Conservation (phyloP, 2,329 filamentous ascomycete species). For the Metarhizium humberi region DNA sequence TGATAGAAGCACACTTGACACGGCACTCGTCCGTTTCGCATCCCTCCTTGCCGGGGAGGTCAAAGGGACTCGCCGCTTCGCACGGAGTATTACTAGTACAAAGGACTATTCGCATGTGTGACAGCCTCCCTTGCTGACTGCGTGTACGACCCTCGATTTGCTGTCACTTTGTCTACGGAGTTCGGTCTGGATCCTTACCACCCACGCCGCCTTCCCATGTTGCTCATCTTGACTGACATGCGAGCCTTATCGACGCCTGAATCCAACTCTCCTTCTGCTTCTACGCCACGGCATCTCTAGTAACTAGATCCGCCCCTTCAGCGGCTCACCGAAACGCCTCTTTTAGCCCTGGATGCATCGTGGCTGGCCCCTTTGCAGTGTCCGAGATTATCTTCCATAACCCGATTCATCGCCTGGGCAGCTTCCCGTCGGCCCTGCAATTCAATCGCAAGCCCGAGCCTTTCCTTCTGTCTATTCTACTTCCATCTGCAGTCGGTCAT, state of each 20-base stretch:
- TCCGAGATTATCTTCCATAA: not conserved
- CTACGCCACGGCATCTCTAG: not conserved
- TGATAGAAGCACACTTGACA: not conserved
- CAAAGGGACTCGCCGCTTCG: too few relatives aligned
- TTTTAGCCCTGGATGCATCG: not conserved
- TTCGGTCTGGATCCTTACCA: not conserved
- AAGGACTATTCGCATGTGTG: not conserved
- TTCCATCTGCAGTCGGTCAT: not conserved
- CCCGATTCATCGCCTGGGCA: not conserved
- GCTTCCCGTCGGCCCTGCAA: not conserved
- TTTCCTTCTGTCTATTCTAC: not conserved
- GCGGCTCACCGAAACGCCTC: not conserved
- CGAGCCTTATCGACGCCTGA: not conserved
- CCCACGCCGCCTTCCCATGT: not conserved
- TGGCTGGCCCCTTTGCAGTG: constrained; percentile 1
- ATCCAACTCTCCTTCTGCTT: not conserved
- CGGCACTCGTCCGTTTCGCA: not conserved
- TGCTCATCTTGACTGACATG: not conserved
- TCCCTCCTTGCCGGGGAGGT: too few relatives aligned
- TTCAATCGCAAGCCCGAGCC: not conserved
- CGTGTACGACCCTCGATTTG: not conserved
- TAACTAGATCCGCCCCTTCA: not conserved
- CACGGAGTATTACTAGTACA: too few relatives aligned
- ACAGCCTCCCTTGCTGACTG: not conserved
- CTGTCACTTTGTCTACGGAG: not conserved